Percentiles rank a stretch among this genome's conserved stretches.
Evolutionary conservation across 495 filamentous ascomycete species (phyloP).

Genomic region (Haplographium delicatum): DNA sequence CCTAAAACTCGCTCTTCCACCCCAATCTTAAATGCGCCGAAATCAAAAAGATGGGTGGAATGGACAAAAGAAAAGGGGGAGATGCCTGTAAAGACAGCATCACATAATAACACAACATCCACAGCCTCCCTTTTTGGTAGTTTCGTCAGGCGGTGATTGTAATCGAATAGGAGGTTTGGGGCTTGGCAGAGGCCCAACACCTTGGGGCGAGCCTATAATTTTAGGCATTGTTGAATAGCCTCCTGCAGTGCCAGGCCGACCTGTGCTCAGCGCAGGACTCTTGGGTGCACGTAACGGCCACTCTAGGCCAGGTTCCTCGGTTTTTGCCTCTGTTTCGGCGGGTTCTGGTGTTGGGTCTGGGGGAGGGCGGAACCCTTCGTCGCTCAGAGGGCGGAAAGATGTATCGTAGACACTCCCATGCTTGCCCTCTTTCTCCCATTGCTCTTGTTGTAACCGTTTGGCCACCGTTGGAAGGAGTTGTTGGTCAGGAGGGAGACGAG

Average conservation of each 20-base stretch:
- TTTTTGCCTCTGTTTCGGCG: constrained; percentile 25
- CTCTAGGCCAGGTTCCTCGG: constrained; percentile 21
- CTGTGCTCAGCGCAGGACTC: constrained; percentile 33
- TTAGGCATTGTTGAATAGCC: constrained; percentile 56
- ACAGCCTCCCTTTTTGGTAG: constrained; percentile 38
- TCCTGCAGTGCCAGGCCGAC: constrained; percentile 36
- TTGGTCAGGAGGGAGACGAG: constrained; percentile 87
- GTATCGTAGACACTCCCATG: constrained; percentile 76
- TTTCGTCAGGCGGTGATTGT: constrained; percentile 21
- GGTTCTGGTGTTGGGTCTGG: constrained; percentile 19
- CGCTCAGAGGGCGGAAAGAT: constrained; percentile 72
- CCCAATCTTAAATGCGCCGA: no score
- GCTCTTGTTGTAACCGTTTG: constrained; percentile 85
- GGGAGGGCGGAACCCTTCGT: constrained; percentile 30
- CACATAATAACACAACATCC: constrained; percentile 53
- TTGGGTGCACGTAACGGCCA: constrained; percentile 32
- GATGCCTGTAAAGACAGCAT: constrained; percentile 1
- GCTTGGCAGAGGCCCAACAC: constrained; percentile 34
- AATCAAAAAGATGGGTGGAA: no score
- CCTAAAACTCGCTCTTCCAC: no score
- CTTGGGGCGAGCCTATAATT: constrained; percentile 37
- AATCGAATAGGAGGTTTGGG: constrained; percentile 20
- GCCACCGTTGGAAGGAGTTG: constrained; percentile 94
- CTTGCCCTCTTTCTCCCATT: constrained; percentile 88
- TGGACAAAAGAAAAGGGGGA: constrained; percentile 11